Percentiles rank a stretch among this genome's conserved stretches.
Evolutionary conservation across 2,329 filamentous ascomycete species (phyloP).

Genomic region (Aspergillus eucalypticola): DNA sequence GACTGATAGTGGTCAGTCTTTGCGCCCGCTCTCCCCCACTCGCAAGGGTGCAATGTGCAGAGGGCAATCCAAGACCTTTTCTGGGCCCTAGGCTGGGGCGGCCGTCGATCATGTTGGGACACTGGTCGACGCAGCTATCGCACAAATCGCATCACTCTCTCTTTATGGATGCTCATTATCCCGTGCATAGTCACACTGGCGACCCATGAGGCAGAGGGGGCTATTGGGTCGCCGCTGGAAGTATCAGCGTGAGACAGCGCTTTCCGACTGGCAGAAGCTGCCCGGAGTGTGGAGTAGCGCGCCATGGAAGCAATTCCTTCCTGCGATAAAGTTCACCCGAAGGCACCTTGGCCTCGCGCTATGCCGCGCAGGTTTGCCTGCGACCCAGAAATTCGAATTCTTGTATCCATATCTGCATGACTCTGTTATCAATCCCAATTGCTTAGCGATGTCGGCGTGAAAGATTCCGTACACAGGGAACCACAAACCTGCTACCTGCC

Average conservation of each 20-base stretch:
- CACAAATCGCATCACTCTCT: not conserved
- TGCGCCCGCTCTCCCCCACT: not conserved
- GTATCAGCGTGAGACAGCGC: conserved; percentile 1
- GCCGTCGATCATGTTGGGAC: not conserved
- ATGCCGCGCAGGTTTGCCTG: conserved; percentile 5
- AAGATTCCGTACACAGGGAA: not conserved
- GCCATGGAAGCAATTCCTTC: conserved; percentile 7
- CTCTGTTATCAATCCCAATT: conserved; percentile 9
- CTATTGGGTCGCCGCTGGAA: not conserved
- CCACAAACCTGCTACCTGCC: not conserved
- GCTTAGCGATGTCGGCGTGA: conserved; percentile 6
- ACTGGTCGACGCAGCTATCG: not conserved
- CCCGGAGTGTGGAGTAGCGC: conserved; percentile 6
- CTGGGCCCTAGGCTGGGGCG: not conserved
- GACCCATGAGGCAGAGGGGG: not conserved
- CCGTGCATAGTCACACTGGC: conserved; percentile 1
- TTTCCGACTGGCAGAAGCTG: conserved; percentile 7
- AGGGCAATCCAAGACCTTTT: not conserved
- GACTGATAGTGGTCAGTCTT: not conserved
- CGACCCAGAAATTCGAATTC: conserved; percentile 7
- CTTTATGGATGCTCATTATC: not conserved
- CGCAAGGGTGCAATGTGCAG: conserved; percentile 1
- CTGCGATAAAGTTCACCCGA: conserved; percentile 19
- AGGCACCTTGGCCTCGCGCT: conserved; percentile 8
- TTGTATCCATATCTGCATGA: conserved; percentile 5